Evolutionary conservation across 2,329 filamentous ascomycete genomes (phyloP).

Genomic region (Talaromyces sp.): DNA sequence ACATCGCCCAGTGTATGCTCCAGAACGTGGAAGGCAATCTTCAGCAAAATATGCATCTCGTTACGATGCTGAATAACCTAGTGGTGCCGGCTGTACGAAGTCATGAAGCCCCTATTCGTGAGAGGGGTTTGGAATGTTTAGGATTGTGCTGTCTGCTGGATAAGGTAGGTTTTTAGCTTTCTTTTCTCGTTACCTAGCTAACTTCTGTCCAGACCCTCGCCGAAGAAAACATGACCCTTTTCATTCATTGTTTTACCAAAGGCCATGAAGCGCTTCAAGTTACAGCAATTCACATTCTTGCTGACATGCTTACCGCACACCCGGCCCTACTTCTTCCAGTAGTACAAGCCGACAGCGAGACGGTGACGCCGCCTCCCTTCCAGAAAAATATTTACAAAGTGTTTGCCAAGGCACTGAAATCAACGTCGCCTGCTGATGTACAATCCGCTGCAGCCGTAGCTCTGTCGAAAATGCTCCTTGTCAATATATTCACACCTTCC

Average conservation of each 20-base stretch:
- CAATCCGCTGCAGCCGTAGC: conserved; percentile 78
- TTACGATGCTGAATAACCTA: conserved; percentile 96
- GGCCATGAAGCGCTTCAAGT: conserved; percentile 87
- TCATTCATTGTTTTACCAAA: conserved; percentile 94
- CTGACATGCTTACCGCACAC: conserved; percentile 88
- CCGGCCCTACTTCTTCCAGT: conserved; percentile 68
- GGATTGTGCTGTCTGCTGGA: conserved; percentile 90
- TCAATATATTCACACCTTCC: conserved; percentile 60
- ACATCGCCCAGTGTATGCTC: conserved; percentile 96
- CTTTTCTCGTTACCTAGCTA: not conserved
- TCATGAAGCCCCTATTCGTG: conserved; percentile 87
- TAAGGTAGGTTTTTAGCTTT: conserved; percentile 50
- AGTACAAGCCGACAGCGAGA: conserved; percentile 44
- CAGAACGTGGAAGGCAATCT: conserved; percentile 85
- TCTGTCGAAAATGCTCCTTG: conserved; percentile 80
- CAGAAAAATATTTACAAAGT: conserved; percentile 72
- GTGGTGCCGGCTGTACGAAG: conserved; percentile 92
- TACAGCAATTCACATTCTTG: conserved; percentile 84
- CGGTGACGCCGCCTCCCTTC: conserved; percentile 48
- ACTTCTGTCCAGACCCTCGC: conserved; percentile 63
- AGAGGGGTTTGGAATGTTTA: conserved; percentile 82
- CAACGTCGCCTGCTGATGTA: conserved; percentile 66
- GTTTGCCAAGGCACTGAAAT: conserved; percentile 77
- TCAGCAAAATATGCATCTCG: conserved; percentile 85
- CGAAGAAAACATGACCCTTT: conserved; percentile 85